A percentile compares a stretch with the other conserved stretches of the same genome.
phyloP scores from a whole-genome alignment of 83 land plant genomes.

The Larix sibirica region DNA sequence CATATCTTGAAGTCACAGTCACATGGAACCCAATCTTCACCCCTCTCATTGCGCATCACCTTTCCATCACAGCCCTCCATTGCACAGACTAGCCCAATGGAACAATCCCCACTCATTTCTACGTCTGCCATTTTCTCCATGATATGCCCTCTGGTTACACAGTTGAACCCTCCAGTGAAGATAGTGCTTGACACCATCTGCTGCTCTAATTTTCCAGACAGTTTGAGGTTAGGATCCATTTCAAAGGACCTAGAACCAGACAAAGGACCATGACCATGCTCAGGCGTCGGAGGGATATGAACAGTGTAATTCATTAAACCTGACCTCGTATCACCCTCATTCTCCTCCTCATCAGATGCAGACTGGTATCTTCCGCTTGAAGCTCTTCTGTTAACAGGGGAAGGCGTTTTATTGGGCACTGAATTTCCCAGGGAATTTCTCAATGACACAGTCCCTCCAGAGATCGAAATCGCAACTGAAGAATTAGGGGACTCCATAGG shows the following conservation, averaged over 20 bases:
- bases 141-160: constrained; percentile 53
- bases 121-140: constrained; percentile 24
- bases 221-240: background rate
- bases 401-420: constrained; percentile 8
- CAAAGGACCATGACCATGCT: constrained; percentile 42
- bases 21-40: constrained; percentile 38
- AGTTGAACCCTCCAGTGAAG: constrained; percentile 73
- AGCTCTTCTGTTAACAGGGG: constrained; percentile 31
- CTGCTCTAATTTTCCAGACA: constrained; percentile 14
- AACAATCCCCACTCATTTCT: constrained; percentile 16
- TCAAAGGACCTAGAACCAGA: constrained; percentile 22
- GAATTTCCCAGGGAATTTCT: no score
- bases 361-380: constrained; percentile 34
- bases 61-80: constrained; percentile 74
- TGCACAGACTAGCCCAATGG: constrained; percentile 33
- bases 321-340: constrained; percentile 20
- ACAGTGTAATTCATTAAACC: constrained; percentile 49
- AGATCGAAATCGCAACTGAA: no score
- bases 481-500: no score
- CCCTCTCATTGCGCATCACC: constrained; percentile 37
- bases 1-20: constrained; percentile 79
- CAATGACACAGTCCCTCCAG: no score
- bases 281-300: constrained; percentile 81
- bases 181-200: constrained; percentile 57
- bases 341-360: constrained; percentile 16